A percentile compares a stretch with the other conserved stretches of the same genome.
Conservation (phyloP, 2,329 filamentous ascomycete genomes). For the Daldinia eschscholtzii region DNA sequence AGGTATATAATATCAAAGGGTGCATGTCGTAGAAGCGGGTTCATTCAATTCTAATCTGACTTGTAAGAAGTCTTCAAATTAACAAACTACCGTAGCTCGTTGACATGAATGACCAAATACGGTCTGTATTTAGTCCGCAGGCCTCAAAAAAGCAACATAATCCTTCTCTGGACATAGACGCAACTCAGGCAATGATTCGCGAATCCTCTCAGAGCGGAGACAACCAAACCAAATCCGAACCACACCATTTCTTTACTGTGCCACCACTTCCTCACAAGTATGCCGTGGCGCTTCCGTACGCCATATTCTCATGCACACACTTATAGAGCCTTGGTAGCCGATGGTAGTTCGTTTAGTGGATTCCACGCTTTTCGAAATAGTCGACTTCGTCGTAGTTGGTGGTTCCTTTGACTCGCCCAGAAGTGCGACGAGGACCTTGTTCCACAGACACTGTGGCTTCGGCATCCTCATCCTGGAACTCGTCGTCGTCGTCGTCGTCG, state of each 20-base stretch:
- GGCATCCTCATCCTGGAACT: too few species aligned
- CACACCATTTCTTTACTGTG: background rate
- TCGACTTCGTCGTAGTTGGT: background rate
- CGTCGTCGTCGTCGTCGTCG: too few species aligned
- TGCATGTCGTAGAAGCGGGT: background rate
- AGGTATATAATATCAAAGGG: background rate
- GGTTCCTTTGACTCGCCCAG: too few species aligned
- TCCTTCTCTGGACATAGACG: background rate
- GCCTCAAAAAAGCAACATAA: background rate
- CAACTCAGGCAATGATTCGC: background rate
- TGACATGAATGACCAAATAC: background rate
- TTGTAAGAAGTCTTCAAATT: background rate
- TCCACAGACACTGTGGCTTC: too few species aligned
- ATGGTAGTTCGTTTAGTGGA: background rate
- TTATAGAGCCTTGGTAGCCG: background rate
- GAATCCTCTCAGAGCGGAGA: background rate
- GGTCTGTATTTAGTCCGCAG: background rate
- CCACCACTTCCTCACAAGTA: background rate
- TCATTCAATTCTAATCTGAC: background rate
- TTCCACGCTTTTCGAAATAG: background rate
- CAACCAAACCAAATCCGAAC: background rate
- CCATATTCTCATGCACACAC: background rate
- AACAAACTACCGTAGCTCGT: background rate
- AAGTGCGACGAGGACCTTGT: too few species aligned
- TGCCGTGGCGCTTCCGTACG: background rate